Evolutionary conservation across 768 basidiomycete genomes (phyloP), one percentile per base, ranked within the genome.

Genomic region (Leucogyrophana mollusca): DNA sequence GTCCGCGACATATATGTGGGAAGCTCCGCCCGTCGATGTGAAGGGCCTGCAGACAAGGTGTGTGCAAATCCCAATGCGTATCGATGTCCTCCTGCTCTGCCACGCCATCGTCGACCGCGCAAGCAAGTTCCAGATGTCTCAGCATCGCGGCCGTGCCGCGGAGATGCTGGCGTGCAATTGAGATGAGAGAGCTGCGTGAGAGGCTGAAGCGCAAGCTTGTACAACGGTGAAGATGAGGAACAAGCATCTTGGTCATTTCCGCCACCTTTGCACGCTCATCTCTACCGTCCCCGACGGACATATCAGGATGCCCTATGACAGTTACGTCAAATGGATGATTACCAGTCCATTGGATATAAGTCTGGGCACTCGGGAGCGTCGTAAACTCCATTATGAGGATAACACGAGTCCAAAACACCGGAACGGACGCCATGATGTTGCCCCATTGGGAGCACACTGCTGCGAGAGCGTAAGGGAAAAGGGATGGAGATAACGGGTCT

Each of bases 381-480:
- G 36, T 46, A 17, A 39, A 20, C n/a, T 30, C 45, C 25, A 37
- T 21, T 4, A 39, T n/a, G 5, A 46, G 14, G 9, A 46, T 38
- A 10, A 33, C 18, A 14, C 27, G 25, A 16, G 45, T 40, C 45
- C 37, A 46, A 13, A 46, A 46, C 14, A 38, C 21, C 16, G 45
- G 45, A 11, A 46, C 32, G 9, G 37, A 40, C 16, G 34, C 13
- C 23, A 46, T 14, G n/a, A 46, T 33, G 37, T 40, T 32, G 14
- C 9, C 34, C 45, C 45, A 46, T 20, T 14, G 18, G 16, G 16
- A 32, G 10, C 45, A 46, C 9, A 33, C 45, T n/a, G 37, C 24
- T 6, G 45, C 45, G 18, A 40, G 14, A 38, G 38, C 40, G 13
- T 46, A 46, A n/a, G 27, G 45, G 25, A 46, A 46, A 18, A 46